Percentiles rank a stretch among this genome's conserved stretches.
Conservation (phyloP, 768 basidiomycete genomes). For the Trametes coccinea region DNA sequence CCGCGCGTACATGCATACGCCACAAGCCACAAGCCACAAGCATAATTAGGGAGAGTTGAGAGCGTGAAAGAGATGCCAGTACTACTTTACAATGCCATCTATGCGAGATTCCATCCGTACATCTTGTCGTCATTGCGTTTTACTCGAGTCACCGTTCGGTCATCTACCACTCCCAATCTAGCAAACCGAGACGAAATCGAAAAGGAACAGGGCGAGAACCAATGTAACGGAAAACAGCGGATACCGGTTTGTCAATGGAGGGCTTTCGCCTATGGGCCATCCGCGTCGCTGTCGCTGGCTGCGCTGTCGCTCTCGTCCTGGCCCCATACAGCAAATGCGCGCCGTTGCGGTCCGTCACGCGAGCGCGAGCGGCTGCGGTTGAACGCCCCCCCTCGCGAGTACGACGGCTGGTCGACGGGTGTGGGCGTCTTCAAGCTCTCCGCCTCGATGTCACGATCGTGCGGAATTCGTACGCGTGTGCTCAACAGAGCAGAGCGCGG, state of each 20-base stretch:
- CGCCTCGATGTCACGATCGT: slow-evolving; percentile 58
- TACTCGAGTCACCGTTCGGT: too few relatives aligned
- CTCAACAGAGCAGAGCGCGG: slow-evolving; percentile 33
- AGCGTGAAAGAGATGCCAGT: background rate
- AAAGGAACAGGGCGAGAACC: background rate
- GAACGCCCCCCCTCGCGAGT: slow-evolving; percentile 25
- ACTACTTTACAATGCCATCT: slow-evolving; percentile 17
- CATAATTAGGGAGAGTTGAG: background rate
- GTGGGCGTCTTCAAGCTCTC: slow-evolving; percentile 66
- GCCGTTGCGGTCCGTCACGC: slow-evolving; percentile 23
- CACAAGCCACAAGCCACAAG: too few relatives aligned
- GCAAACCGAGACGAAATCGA: background rate
- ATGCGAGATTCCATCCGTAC: slow-evolving; percentile 1
- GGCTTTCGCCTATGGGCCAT: background rate
- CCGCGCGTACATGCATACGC: too few relatives aligned
- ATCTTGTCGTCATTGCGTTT: background rate
- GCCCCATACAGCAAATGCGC: slow-evolving; percentile 78
- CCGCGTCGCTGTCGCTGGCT: slow-evolving; percentile 66
- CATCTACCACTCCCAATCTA: background rate
- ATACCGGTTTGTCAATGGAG: background rate
- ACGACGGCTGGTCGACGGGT: slow-evolving; percentile 30
- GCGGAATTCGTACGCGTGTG: slow-evolving; percentile 50
- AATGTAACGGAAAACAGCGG: too few relatives aligned
- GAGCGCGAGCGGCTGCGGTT: slow-evolving; percentile 27
- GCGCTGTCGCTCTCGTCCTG: slow-evolving; percentile 88